Evolutionary conservation across 352 stramenopile genomes (phyloP).

Genomic region (Thalassiosira exigua): DNA sequence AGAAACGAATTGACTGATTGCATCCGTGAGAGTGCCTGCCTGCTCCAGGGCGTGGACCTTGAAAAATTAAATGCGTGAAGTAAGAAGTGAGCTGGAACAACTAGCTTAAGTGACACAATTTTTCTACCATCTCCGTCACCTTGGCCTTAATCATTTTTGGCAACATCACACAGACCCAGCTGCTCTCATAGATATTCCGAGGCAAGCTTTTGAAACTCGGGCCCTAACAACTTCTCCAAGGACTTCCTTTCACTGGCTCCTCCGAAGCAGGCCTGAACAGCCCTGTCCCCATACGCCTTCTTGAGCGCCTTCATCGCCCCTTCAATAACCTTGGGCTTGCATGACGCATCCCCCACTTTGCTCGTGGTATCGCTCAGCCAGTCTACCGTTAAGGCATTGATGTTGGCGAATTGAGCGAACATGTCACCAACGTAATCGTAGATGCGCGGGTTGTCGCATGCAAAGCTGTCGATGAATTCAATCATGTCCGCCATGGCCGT

Average conservation of each 20-base stretch:
- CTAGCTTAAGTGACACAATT: too few species aligned
- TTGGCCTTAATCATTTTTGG: too few species aligned
- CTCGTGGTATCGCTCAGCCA: constrained; percentile 65
- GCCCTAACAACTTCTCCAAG: constrained; percentile 38
- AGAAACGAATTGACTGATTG: too few species aligned
- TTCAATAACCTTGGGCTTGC: constrained; percentile 42
- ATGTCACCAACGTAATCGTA: constrained; percentile 75
- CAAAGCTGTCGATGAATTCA: constrained; percentile 78
- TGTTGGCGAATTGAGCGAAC: constrained; percentile 58
- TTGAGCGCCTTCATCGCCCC: constrained; percentile 33
- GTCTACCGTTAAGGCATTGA: constrained; percentile 56
- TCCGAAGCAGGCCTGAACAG: constrained; percentile 19
- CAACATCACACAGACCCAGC: too few species aligned
- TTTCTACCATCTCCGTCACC: too few species aligned
- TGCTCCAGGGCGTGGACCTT: too few species aligned
- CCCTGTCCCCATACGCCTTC: constrained; percentile 22
- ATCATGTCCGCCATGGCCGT: constrained; percentile 60
- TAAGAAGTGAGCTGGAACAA: too few species aligned
- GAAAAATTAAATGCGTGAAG: too few species aligned
- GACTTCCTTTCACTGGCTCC: constrained; percentile 21
- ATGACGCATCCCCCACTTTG: constrained; percentile 41
- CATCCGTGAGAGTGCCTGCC: too few species aligned
- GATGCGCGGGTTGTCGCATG: constrained; percentile 60
- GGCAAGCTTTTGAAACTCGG: constrained; percentile 10
- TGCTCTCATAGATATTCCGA: not conserved